phyloP scores from a whole-genome alignment of 257 asterid species.

The Rehmannia glutinosa region DNA sequence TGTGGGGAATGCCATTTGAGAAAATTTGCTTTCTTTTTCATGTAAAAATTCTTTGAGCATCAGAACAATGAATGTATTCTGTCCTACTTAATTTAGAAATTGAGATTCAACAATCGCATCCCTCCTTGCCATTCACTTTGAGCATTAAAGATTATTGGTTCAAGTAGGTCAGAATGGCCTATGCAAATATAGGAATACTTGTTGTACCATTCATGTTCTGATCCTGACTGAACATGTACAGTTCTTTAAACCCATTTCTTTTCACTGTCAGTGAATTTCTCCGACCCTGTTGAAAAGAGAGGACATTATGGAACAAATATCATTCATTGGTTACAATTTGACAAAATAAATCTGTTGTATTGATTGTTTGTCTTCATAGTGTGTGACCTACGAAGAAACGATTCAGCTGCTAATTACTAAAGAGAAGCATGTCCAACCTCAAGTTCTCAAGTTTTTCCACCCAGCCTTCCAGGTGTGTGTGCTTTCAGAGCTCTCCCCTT shows the following conservation, averaged over 20 bases:
- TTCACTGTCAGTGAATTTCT: slow-evolving; percentile 59
- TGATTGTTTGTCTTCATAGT: no score
- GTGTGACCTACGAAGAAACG: no score
- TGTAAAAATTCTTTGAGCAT: no score
- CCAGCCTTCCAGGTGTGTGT: no score
- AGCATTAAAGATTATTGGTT: slow-evolving; percentile 50
- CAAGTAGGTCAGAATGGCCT: slow-evolving; percentile 66
- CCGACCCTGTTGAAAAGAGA: slow-evolving; percentile 49
- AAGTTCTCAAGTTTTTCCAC: not conserved
- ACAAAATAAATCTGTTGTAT: not conserved
- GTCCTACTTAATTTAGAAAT: slow-evolving; percentile 38
- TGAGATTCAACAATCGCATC: slow-evolving; percentile 61
- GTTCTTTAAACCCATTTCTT: slow-evolving; percentile 65
- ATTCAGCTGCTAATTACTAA: no score
- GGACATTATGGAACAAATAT: no score
- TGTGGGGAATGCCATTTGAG: no score
- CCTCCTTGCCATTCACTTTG: slow-evolving; percentile 67
- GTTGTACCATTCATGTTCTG: slow-evolving; percentile 54
- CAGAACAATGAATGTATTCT: no score
- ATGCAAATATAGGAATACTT: slow-evolving; percentile 60
- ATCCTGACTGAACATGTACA: slow-evolving; percentile 76
- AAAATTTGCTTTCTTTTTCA: no score
- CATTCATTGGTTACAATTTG: not conserved
- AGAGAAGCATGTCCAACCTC: no score
- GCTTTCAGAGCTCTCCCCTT: no score